Evolutionary conservation across 1,284 basidiomycete species (phyloP), one percentile per base, ranked within the genome.

Genomic region (Malassezia caprae): DNA sequence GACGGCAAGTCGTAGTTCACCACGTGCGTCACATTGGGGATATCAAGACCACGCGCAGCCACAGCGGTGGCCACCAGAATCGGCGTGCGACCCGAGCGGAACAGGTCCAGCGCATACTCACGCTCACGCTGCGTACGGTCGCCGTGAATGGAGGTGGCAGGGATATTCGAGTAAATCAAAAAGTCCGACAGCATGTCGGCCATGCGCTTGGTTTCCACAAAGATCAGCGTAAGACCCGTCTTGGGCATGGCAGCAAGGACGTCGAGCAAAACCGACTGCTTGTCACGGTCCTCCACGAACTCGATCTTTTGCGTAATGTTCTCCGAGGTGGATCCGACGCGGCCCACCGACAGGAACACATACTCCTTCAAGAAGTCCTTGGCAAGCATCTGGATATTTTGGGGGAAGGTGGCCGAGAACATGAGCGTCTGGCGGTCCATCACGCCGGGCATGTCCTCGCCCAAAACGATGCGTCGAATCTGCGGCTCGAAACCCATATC

Each of bases 401-500:
- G 86, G 52, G 93, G 94, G 85, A 99, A 98, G 45, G 94, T 98
- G 44, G 94, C 94, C 61, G 87, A 90, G 80, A 99, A 99, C 93
- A 99, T 98, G 79, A 99, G 87, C 8, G 94, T 99, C 77, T 98
- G 94, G 61, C 94, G 88, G 27, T 91, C 84, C 52, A 83, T 79
- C 23, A 88, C 84, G 51, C 84, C 87, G 26, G 94, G 90, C 93
- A 99, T 99, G 77, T 98, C 94, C 73, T 93, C 90, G 63, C 88
- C 88, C 76, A 96, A 88, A 28, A 99, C 94, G 75, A 99, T 99
- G 48, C 90, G 83, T 63, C 93, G 84, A 73, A 99, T 99, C 78
- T 98, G 93, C 59, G 94, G 94, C 78, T 99, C 93, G 82, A 99
- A 99, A 87, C 93, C 93, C 93, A 99, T 99, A 80, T 99, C 93